Evolutionary conservation across 768 basidiomycete genomes (phyloP).

Genomic region (Boletus sensibilis): DNA sequence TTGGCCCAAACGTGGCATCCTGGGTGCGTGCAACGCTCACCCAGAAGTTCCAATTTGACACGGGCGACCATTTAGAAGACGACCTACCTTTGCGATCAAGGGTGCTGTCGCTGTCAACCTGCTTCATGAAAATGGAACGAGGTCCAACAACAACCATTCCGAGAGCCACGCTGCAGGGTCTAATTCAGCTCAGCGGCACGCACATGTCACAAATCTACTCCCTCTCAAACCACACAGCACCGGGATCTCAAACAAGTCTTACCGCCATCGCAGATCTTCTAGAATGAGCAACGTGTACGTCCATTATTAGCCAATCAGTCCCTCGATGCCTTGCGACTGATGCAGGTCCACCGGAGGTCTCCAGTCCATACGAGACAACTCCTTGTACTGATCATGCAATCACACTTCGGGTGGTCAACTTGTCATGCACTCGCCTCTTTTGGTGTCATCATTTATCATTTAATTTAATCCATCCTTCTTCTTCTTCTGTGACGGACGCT

Average conservation of each 20-base stretch:
- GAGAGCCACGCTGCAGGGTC: conserved; percentile 28
- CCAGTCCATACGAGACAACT: conserved; percentile 22
- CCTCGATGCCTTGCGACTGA: conserved; percentile 13
- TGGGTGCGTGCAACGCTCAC: conserved; percentile 3
- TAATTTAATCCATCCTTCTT: conserved; percentile 15
- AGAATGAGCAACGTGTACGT: conserved; percentile 16
- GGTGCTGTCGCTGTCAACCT: conserved; percentile 21
- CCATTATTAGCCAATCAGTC: conserved; percentile 22
- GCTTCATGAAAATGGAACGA: conserved; percentile 33
- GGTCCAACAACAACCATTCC: conserved; percentile 18
- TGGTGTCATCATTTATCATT: conserved; percentile 32
- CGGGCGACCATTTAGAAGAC: conserved; percentile 22
- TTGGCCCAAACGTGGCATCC: conserved; percentile 10
- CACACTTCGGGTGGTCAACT: conserved; percentile 28
- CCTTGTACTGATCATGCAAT: conserved; percentile 22
- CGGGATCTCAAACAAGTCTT: conserved; percentile 12
- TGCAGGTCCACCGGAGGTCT: conserved; percentile 22
- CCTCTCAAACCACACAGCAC: conserved; percentile 17
- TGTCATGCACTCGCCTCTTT: conserved; percentile 27
- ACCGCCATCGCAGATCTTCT: conserved; percentile 28
- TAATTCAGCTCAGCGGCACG: conserved; percentile 25
- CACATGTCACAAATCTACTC: conserved; percentile 19
- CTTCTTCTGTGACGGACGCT: conserved; percentile 32
- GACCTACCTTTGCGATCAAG: conserved; percentile 25
- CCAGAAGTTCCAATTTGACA: conserved; percentile 21